Evolutionary conservation across 1,139 yeast genomes (phyloP), one percentile per base, ranked within the genome.

Genomic region (Pichia sp.): DNA sequence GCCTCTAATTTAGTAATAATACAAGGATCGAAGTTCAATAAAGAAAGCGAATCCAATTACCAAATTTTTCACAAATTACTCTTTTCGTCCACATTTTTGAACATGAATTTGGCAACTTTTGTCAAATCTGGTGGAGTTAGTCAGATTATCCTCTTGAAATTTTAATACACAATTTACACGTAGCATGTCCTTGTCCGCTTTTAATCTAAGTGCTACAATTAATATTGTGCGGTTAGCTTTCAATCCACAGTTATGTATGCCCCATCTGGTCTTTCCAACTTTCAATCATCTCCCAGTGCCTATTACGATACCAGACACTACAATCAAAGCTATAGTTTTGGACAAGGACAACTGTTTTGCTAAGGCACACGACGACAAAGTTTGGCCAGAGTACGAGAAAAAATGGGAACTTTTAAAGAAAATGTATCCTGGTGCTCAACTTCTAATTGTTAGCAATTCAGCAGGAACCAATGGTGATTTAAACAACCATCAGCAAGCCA

Each of bases 301-400:
- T 0, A 42, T 71, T 4, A 29, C 34, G 1, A 31, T 49, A 23
- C 47, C 55, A 6, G 42, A 40, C 8, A 27, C 83, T 10, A 60
- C 63, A 11, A 84, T 89, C 50, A 82, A 78, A 54, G 96, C 94
- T 0, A 74, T 92, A 3, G 94, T 92, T 0, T 70, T 92, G 28
- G 99, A 92, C 61, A 92, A 94, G 62, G 99, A 92, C 64, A 94
- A 92, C 62, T 92, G 97, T 59, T 85, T 92, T 62, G 95, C 98
- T 4, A 73, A 75, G 53, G 95, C 94, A 39, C 85, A 87, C 48
- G 84, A 81, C 47, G 84, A 82, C 55, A 75, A 78, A 49, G 84
- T 92, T 2, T 89, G 89, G 87, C 89, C 86, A 0, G 84, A 67
- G 2, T 87, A 89, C 57, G 55, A 66, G 59, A 69, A 68, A 8